Base-by-base conservation (phyloP, 345 rosid genomes). In the Acer yangbiense region DNA sequence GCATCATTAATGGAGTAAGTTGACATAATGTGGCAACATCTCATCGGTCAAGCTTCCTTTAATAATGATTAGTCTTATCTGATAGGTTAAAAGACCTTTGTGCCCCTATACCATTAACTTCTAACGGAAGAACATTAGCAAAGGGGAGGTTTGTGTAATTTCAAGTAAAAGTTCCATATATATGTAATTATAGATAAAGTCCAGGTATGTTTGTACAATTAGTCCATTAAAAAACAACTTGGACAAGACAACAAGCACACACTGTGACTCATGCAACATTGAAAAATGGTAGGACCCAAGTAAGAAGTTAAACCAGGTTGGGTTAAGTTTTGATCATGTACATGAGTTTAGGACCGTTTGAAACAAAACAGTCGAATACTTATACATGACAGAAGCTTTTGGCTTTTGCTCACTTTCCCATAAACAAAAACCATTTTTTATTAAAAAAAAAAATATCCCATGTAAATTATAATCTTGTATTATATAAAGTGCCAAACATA, bases 341-440 rank as follows among this genome's bases (percentile, higher is more conserved):
- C 75, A 4, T 69, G 80, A 64, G 85, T 82, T 82, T 78, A 76
- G 46, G 83, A 81, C 86, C 88, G 85, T 76, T 83, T 81, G 78
- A 25, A 35, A 4, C 10, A 23, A 70, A 44, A 41, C 72, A 52
- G 32, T 39, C 52, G 12, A 72, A 6, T 58, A 72, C 21, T 35
- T 35, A 55, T 39, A 46, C n/a, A 43, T 43, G 11, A 43, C 66
- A 58, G 41, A 65, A 7, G 55, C 32, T 73, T 27, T 46, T 48
- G 7, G 21, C 8, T 18, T 52, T 43, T 41, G 68, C 68, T 21
- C 58, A 2, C 21, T 20, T 72, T 62, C 68, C 76, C 57, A 61
- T 7, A 21, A 13, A 41, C 35, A 21, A 57, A 50, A 52, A 5
- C 63, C 63, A 52, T 52, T 14, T 52, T 3, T n/a, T 58, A 58